Conservation (phyloP, 2,329 filamentous ascomycete genomes). For the Penicillium sp. region DNA sequence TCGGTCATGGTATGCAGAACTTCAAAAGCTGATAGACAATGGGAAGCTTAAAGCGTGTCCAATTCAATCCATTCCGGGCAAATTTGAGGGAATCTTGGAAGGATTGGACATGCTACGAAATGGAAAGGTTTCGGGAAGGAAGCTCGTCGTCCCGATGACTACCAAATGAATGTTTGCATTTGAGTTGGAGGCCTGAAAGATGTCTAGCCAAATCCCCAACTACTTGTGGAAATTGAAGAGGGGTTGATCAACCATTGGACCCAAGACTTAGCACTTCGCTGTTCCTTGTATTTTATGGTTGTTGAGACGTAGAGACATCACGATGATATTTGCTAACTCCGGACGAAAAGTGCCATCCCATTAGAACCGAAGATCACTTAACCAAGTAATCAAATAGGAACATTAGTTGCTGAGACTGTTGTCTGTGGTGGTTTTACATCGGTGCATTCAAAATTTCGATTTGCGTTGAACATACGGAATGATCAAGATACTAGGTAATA, state of each 20-base stretch:
- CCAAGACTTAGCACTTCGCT: too few species aligned
- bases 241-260: background rate
- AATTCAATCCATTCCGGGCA: conserved; percentile 9
- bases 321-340: background rate
- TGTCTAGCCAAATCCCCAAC: fast-evolving
- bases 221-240: background rate
- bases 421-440: background rate
- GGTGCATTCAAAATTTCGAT: background rate
- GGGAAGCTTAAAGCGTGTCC: conserved; percentile 17
- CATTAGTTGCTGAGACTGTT: background rate
- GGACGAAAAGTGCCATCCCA: too few species aligned
- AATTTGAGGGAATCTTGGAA: conserved; percentile 17
- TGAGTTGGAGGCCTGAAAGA: background rate
- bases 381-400: background rate
- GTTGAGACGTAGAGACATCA: background rate
- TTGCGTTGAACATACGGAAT: background rate
- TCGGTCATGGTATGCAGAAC: conserved; percentile 15
- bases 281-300: background rate
- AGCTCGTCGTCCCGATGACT: conserved; percentile 16
- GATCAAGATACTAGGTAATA: too few species aligned
- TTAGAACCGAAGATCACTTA: background rate
- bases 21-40: conserved; percentile 13
- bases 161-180: background rate
- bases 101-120: conserved; percentile 17
- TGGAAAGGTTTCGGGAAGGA: conserved; percentile 22